Conservation (phyloP, 176 grass and related monocot genomes). For the Elymus sibiricus region DNA sequence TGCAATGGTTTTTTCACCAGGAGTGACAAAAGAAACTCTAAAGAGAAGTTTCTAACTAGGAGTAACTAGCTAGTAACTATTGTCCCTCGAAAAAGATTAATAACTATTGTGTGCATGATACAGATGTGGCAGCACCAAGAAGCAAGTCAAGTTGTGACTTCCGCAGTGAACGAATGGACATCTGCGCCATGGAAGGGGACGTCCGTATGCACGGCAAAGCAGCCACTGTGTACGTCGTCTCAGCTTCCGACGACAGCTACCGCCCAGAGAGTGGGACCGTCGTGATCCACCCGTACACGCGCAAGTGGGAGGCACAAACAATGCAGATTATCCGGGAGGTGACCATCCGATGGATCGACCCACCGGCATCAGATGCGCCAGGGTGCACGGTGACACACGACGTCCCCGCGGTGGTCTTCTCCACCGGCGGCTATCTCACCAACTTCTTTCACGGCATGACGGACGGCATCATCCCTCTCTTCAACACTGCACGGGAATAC, state of each 20-base stretch:
- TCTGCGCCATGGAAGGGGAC: slow-evolving; percentile 61
- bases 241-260: not conserved
- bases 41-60: too few species aligned
- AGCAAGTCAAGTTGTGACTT: slow-evolving; percentile 48
- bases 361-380: not conserved
- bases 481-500: slow-evolving; percentile 42
- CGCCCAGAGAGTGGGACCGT: slow-evolving; percentile 1
- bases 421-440: slow-evolving; percentile 39
- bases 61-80: too few species aligned
- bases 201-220: slow-evolving; percentile 47
- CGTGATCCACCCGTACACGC: slow-evolving; percentile 45
- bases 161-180: slow-evolving; percentile 20
- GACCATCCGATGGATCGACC: not conserved
- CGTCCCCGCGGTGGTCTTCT: slow-evolving; percentile 59
- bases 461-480: slow-evolving; percentile 67
- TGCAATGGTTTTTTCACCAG: too few species aligned
- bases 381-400: slow-evolving; percentile 35
- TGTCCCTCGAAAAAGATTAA: too few species aligned
- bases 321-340: slow-evolving; percentile 43
- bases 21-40: too few species aligned
- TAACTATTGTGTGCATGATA: not conserved
- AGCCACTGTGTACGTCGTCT: slow-evolving; percentile 36
- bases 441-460: slow-evolving; percentile 74
- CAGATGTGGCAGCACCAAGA: not conserved
- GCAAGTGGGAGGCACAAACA: slow-evolving; percentile 41